Conservation (phyloP, 257 asterid genomes). For the Solanum tarijense region DNA sequence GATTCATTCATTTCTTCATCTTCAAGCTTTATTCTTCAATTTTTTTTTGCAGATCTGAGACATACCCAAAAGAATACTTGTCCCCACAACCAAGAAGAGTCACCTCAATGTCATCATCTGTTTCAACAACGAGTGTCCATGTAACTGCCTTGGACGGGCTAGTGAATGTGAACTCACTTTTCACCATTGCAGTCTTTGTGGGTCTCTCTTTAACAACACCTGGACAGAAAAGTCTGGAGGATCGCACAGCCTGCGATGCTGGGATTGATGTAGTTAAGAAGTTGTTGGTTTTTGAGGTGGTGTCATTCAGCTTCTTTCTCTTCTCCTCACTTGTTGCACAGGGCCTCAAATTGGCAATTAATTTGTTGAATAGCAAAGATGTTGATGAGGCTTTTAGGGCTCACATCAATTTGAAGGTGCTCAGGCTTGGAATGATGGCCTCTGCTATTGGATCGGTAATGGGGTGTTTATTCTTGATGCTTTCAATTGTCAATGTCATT, state of each 20-base stretch:
- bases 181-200: constrained; percentile 83
- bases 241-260: constrained; percentile 67
- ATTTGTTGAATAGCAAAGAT: constrained; percentile 68
- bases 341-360: constrained; percentile 83
- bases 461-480: constrained; percentile 89
- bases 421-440: constrained; percentile 81
- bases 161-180: constrained; percentile 81
- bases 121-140: constrained; percentile 71
- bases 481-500: constrained; percentile 77
- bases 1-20: background rate
- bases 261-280: constrained; percentile 63
- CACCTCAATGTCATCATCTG: background rate
- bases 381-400: constrained; percentile 79
- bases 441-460: constrained; percentile 84
- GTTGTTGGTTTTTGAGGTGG: constrained; percentile 76
- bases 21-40: background rate
- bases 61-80: constrained; percentile 11
- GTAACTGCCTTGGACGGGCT: constrained; percentile 92
- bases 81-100: constrained; percentile 5
- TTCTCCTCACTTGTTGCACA: constrained; percentile 90
- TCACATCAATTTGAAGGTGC: constrained; percentile 55
- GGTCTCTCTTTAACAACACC: constrained; percentile 75
- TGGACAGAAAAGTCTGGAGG: constrained; percentile 72
- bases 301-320: constrained; percentile 88
- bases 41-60: constrained; percentile 23